Conservation (phyloP, 1,284 basidiomycete genomes). For the Schizophyllum commune region DNA sequence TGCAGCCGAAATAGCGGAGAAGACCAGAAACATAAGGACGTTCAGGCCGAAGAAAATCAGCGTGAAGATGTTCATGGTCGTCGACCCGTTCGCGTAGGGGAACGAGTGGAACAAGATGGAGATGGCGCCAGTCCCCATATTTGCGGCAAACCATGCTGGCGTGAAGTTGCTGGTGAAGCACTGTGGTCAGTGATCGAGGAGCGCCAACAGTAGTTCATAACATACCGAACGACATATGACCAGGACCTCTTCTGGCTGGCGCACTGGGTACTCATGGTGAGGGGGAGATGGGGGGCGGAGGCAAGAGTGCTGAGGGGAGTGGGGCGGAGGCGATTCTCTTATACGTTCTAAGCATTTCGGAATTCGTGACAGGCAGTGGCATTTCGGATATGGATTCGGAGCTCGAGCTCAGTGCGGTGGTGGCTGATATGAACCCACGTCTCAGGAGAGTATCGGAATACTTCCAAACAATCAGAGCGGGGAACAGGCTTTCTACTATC, state of each 20-base stretch:
- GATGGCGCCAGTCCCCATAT: slow-evolving; percentile 47
- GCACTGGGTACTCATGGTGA: neutral
- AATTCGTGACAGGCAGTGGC: neutral
- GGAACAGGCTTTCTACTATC: neutral
- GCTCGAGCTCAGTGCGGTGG: too few species aligned
- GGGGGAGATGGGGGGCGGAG: neutral
- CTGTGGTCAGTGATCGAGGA: neutral
- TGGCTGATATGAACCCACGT: neutral
- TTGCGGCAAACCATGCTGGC: neutral
- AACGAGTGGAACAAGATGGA: slow-evolving; percentile 45
- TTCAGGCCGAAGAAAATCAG: slow-evolving; percentile 63
- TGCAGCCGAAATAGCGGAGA: slow-evolving; percentile 22
- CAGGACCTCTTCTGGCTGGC: neutral
- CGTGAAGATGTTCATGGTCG: slow-evolving; percentile 34
- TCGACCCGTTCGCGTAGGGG: slow-evolving; percentile 39
- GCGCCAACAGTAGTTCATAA: neutral
- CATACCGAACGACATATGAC: neutral
- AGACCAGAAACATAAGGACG: slow-evolving; percentile 52
- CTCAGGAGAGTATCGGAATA: neutral
- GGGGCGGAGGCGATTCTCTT: neutral
- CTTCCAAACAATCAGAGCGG: neutral
- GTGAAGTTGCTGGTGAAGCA: neutral
- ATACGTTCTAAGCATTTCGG: neutral
- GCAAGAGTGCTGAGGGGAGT: neutral
- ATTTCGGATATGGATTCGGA: neutral